phyloP scores from a whole-genome alignment of 2,329 filamentous ascomycete species.

The Trichophyton verrucosum region DNA sequence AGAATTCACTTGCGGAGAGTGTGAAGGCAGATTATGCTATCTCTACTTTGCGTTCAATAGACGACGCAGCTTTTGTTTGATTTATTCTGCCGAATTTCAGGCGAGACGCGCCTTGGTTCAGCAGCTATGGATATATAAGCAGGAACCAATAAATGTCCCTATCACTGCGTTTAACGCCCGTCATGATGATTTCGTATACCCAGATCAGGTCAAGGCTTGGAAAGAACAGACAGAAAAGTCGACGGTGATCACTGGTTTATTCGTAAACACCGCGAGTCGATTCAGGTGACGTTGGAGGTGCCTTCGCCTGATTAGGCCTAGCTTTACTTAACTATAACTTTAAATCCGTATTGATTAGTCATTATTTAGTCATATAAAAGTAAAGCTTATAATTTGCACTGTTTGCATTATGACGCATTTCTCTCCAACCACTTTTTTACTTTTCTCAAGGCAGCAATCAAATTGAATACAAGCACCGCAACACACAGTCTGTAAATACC shows the following conservation, averaged over 20 bases:
- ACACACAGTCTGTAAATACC: no score
- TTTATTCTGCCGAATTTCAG: not conserved
- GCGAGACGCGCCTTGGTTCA: not conserved
- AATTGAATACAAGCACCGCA: no score
- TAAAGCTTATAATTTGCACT: no score
- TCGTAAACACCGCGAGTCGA: not conserved
- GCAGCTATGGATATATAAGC: not conserved
- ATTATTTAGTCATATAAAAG: no score
- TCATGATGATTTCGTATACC: not conserved
- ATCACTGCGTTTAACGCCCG: not conserved
- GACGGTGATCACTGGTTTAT: not conserved
- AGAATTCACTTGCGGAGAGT: not conserved
- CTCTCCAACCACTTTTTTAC: no score
- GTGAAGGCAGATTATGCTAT: not conserved
- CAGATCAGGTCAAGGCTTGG: not conserved
- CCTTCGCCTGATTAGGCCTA: not conserved
- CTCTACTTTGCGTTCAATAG: not conserved
- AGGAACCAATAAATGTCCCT: not conserved
- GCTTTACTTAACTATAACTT: no score
- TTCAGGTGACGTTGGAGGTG: not conserved
- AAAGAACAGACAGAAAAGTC: not conserved
- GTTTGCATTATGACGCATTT: no score
- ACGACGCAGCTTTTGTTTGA: not conserved
- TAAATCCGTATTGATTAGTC: no score
- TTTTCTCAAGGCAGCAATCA: no score